A percentile compares a stretch with the other conserved stretches of the same genome.
phyloP scores from a whole-genome alignment of 495 filamentous ascomycete species.

The Tuber indicum region DNA sequence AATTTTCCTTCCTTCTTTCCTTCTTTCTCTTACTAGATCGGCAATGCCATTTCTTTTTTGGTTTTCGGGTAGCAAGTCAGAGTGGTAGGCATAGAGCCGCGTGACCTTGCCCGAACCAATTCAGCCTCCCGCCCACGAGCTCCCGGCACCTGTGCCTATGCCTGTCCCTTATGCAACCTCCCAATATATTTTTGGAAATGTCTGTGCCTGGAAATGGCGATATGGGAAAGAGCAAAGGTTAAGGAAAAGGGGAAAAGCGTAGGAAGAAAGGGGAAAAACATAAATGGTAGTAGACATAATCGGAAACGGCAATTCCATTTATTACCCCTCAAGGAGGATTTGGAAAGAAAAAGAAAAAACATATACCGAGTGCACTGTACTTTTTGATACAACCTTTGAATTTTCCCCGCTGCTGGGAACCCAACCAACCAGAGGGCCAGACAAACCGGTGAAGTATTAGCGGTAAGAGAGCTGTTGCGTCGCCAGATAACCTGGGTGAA shows the following conservation, averaged over 20 bases:
- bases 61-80: neutral
- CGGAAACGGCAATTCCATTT: neutral
- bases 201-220: neutral
- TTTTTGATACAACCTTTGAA: constrained; percentile 3
- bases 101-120: neutral
- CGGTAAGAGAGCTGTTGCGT: neutral
- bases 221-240: constrained; percentile 1
- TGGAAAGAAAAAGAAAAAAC: neutral
- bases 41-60: neutral
- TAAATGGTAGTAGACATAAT: neutral
- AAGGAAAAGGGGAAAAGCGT: constrained; percentile 5
- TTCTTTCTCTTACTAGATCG: neutral
- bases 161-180: neutral
- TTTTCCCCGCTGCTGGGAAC: neutral
- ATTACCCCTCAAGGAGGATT: neutral
- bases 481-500: neutral
- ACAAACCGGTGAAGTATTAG: neutral
- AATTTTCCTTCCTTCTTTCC: neutral
- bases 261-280: neutral
- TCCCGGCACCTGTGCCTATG: neutral
- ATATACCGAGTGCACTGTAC: constrained; percentile 3
- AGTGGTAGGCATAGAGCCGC: neutral
- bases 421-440: neutral
- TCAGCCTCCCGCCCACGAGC: neutral
- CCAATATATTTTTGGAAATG: neutral